These are phyloP conservation scores for Piromyces sp. DNA, from an alignment of 192 early-diverging fungal species.

Conservation along the genomic window DNA sequence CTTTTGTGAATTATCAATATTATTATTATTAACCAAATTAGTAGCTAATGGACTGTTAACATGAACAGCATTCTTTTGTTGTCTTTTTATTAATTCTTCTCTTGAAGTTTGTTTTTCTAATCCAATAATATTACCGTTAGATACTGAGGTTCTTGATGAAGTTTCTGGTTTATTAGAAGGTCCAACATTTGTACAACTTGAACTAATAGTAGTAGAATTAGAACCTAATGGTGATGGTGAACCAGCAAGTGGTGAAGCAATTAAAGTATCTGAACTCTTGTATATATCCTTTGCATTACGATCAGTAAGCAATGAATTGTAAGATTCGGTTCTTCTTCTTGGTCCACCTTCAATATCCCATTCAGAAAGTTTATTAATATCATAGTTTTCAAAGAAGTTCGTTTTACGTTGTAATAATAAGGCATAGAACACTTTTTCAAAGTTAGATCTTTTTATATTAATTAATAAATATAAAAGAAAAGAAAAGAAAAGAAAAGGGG, in stretches of 20 bases:
- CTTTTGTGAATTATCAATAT: neutral
- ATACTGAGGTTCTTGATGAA: neutral
- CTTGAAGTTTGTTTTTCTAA: neutral
- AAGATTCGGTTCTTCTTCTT: neutral
- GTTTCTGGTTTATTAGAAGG: slow-evolving; percentile 8
- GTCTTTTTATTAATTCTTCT: neutral
- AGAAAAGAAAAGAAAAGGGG: too few species aligned
- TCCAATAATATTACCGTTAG: neutral
- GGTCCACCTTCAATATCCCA: slow-evolving; percentile 17
- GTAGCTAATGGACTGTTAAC: slow-evolving; percentile 17
- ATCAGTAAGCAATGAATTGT: neutral
- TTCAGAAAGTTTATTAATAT: slow-evolving; percentile 4
- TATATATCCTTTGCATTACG: neutral
- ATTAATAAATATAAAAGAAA: too few species aligned
- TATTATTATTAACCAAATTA: neutral
- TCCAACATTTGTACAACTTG: neutral
- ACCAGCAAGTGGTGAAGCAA: neutral
- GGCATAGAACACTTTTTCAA: slow-evolving; percentile 36
- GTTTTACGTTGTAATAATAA: slow-evolving; percentile 21
- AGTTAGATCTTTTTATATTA: neutral
- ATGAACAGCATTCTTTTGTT: slow-evolving; percentile 7
- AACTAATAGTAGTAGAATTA: neutral
- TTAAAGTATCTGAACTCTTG: neutral
- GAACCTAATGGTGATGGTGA: slow-evolving; percentile 5
- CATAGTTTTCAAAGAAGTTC: slow-evolving; percentile 30